Evolutionary conservation across 2,329 filamentous ascomycete genomes (phyloP).

Genomic region (Alternaria tenuissima): DNA sequence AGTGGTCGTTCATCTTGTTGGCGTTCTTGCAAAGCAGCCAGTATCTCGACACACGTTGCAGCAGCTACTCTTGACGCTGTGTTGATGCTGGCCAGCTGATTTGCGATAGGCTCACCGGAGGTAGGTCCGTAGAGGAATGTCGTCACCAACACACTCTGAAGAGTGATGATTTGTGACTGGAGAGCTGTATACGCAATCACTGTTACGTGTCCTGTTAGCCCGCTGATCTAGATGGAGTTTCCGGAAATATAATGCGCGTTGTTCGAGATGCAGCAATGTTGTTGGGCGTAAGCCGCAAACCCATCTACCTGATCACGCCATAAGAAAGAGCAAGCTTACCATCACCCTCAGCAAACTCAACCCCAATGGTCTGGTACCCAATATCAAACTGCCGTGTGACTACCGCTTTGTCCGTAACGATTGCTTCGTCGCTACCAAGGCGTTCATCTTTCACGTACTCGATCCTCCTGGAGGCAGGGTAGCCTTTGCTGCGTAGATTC

Average conservation of each 20-base stretch:
- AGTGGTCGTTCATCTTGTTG: conserved; percentile 28
- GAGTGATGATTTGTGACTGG: conserved; percentile 47
- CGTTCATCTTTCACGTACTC: conserved; percentile 40
- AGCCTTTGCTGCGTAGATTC: conserved; percentile 38
- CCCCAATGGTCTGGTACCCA: conserved; percentile 40
- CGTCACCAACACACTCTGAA: conserved; percentile 43
- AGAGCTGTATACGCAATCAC: conserved; percentile 43
- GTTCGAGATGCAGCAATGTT: background rate
- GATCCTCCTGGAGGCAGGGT: conserved; percentile 36
- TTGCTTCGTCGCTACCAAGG: conserved; percentile 35
- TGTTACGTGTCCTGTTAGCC: conserved; percentile 17
- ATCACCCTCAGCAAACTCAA: conserved; percentile 44
- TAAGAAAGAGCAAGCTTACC: conserved; percentile 27
- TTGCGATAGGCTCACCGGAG: conserved; percentile 42
- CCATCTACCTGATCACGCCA: background rate
- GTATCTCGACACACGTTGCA: conserved; percentile 37
- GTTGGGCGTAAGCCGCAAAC: background rate
- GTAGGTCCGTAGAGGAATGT: conserved; percentile 49
- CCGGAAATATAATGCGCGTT: background rate
- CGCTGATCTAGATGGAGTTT: background rate
- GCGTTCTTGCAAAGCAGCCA: conserved; percentile 38
- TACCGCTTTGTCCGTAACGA: conserved; percentile 45
- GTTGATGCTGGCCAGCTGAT: conserved; percentile 42
- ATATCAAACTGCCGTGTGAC: conserved; percentile 42
- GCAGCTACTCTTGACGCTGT: conserved; percentile 42